These are phyloP conservation scores for Venturia aucupariae DNA, from an alignment of 2,329 filamentous ascomycete species.

Conservation along the genomic window DNA sequence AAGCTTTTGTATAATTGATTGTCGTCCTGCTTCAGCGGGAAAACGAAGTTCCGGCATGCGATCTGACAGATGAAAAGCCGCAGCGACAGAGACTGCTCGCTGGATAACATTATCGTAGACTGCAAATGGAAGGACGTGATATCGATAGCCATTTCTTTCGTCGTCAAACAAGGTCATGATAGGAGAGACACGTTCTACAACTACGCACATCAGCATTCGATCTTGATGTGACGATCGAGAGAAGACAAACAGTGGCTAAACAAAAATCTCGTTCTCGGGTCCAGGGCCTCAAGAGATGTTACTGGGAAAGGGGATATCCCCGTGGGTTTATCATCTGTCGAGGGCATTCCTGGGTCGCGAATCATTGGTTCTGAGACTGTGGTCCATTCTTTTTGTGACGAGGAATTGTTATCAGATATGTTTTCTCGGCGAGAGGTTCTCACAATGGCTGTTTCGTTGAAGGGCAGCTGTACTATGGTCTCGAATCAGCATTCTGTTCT, in stretches of 20 bases:
- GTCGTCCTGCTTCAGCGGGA: constrained; percentile 28
- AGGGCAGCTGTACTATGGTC: too few species aligned
- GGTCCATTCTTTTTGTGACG: neutral
- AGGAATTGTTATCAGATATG: too few species aligned
- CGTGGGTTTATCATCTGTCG: neutral
- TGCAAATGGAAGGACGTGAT: constrained; percentile 32
- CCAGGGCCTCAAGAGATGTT: constrained; percentile 22
- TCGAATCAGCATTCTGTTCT: too few species aligned
- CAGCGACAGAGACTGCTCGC: constrained; percentile 31
- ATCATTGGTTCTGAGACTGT: neutral
- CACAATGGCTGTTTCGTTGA: neutral
- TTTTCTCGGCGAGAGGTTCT: neutral
- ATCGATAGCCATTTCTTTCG: constrained; percentile 31
- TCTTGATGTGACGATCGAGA: neutral
- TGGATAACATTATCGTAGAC: constrained; percentile 28
- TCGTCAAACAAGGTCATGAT: constrained; percentile 34
- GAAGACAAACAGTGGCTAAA: constrained; percentile 27
- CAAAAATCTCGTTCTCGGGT: constrained; percentile 25
- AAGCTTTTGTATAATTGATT: constrained; percentile 30
- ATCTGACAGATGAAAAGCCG: constrained; percentile 32
- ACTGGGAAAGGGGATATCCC: constrained; percentile 13
- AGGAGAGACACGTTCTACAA: constrained; percentile 30
- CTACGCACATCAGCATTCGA: constrained; percentile 17
- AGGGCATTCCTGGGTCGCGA: too few species aligned
- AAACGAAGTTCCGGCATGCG: constrained; percentile 24